Percentiles rank a stretch among this genome's conserved stretches.
These are phyloP conservation scores for Cladochytrium replicatum DNA, from an alignment of 192 early-diverging fungal genomes.

Conservation along the genomic window DNA sequence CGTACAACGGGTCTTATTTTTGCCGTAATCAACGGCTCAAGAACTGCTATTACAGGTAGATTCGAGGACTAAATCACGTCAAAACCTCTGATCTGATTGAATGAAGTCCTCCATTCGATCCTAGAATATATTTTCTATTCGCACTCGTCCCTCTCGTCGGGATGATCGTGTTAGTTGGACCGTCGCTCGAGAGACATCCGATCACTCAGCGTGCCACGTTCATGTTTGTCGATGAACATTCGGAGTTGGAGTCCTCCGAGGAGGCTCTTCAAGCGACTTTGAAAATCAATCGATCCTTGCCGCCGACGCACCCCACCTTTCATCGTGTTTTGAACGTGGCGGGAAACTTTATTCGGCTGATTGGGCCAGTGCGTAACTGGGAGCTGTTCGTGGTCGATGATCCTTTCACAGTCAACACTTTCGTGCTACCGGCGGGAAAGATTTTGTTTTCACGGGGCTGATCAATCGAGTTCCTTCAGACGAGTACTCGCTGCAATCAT, in stretches of 20 bases:
- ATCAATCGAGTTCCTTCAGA: no score
- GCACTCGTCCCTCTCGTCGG: conserved; percentile 10
- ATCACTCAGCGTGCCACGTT: conserved; percentile 22
- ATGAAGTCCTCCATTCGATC: no score
- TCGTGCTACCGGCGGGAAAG: conserved; percentile 29
- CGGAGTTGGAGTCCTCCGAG: conserved; percentile 19
- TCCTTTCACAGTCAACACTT: conserved; percentile 26
- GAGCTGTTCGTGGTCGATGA: conserved; percentile 27
- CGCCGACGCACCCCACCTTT: conserved; percentile 11
- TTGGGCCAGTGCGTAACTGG: conserved; percentile 25
- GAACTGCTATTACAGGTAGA: no score
- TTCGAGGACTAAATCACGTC: no score
- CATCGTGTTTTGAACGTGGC: conserved; percentile 4
- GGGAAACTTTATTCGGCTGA: conserved; percentile 8
- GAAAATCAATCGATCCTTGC: no score
- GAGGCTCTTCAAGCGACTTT: conserved; percentile 10
- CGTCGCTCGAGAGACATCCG: conserved; percentile 15
- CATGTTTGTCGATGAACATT: conserved; percentile 27
- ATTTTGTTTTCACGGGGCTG: conserved; percentile 36
- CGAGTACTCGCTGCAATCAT: no score
- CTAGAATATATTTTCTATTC: no score
- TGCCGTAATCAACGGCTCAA: no score
- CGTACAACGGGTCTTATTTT: no score
- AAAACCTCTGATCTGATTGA: no score
- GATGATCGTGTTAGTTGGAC: not conserved